A percentile compares a stretch with the other conserved stretches of the same genome.
phyloP scores from a whole-genome alignment of 1,284 basidiomycete species.

The Psilocybe mexicana region DNA sequence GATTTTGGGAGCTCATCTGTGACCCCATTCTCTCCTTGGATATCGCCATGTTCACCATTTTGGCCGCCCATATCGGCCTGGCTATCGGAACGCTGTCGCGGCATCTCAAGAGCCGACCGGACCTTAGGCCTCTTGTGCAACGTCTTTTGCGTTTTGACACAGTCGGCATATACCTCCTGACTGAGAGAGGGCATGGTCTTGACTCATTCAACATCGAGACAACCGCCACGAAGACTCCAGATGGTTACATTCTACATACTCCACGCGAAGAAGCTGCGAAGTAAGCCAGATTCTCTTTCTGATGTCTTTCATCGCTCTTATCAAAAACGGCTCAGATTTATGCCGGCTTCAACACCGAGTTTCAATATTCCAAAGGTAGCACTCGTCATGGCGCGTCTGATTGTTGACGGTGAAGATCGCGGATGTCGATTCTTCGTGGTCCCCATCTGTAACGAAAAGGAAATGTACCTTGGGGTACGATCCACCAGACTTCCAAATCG shows the following conservation, averaged over 20 bases:
- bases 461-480: constrained; percentile 49
- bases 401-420: constrained; percentile 47
- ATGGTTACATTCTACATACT: constrained; percentile 54
- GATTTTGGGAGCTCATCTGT: constrained; percentile 50
- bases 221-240: constrained; percentile 49
- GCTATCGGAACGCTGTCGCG: constrained; percentile 50
- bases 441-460: constrained; percentile 45
- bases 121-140: constrained; percentile 46
- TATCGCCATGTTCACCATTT: constrained; percentile 48
- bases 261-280: constrained; percentile 57
- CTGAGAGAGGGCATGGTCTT: constrained; percentile 59
- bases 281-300: constrained; percentile 33
- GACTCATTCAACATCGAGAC: constrained; percentile 62
- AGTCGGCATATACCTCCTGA: constrained; percentile 51
- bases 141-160: constrained; percentile 48
- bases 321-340: constrained; percentile 41
- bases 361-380: constrained; percentile 53
- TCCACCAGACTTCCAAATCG: constrained; percentile 45
- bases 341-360: constrained; percentile 58
- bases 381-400: constrained; percentile 53
- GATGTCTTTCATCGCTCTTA: background rate
- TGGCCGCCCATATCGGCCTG: constrained; percentile 50
- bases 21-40: constrained; percentile 50
- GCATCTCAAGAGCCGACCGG: constrained; percentile 46
- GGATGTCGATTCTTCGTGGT: constrained; percentile 56